phyloP scores from a whole-genome alignment of 768 basidiomycete species.

The Boletus coccyginus region DNA sequence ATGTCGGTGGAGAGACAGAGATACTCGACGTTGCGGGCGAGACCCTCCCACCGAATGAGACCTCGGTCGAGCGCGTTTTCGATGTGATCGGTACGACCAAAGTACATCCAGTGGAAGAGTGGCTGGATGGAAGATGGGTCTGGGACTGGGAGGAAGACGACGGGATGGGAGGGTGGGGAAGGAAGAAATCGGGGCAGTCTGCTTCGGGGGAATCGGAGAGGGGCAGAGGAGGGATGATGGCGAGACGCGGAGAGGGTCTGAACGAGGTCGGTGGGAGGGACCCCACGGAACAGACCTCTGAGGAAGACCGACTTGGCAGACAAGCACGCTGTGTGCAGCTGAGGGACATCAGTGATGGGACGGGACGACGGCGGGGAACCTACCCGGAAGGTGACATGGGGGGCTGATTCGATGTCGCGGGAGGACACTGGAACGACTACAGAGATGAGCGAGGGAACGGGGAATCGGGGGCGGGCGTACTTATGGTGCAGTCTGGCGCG shows the following conservation, averaged over 20 bases:
- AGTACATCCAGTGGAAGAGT: conserved; percentile 81
- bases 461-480: conserved; percentile 37
- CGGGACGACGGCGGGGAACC: conserved; percentile 15
- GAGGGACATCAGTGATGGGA: conserved; percentile 8
- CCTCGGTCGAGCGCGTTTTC: conserved; percentile 65
- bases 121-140: conserved; percentile 70
- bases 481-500: conserved; percentile 69
- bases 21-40: conserved; percentile 88
- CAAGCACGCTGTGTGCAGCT: conserved; percentile 83
- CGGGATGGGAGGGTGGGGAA: conserved; percentile 58
- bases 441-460: neutral
- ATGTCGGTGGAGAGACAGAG: conserved; percentile 74
- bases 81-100: conserved; percentile 64
- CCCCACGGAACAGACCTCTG: conserved; percentile 66
- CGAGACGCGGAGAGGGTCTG: conserved; percentile 30
- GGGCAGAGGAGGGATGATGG: conserved; percentile 24
- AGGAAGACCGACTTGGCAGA: conserved; percentile 79
- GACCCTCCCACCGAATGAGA: conserved; percentile 76
- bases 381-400: conserved; percentile 64
- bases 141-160: conserved; percentile 71
- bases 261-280: conserved; percentile 59
- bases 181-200: conserved; percentile 68
- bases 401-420: conserved; percentile 44
- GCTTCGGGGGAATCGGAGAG: conserved; percentile 39
- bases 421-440: conserved; percentile 49